Evolutionary conservation across 2,329 filamentous ascomycete genomes (phyloP).

Genomic region (Ophiostoma sp.): DNA sequence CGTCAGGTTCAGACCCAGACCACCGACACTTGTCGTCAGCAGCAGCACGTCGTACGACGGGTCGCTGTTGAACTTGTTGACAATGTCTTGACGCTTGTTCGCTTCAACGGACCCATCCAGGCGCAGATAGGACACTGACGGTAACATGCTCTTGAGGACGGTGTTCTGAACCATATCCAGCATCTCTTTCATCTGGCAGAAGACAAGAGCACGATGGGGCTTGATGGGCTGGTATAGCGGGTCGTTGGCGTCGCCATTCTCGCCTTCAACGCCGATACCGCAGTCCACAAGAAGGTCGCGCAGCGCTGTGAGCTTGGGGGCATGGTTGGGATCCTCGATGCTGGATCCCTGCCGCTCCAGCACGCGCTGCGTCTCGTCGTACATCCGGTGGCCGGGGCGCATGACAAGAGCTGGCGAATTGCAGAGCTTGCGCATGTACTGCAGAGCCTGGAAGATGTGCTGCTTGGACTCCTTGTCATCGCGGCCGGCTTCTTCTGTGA

Average conservation of each 20-base stretch:
- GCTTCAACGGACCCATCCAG: conserved; percentile 91
- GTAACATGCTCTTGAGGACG: conserved; percentile 84
- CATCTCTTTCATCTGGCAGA: conserved; percentile 99
- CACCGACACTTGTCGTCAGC: conserved; percentile 90
- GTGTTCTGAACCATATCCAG: conserved; percentile 96
- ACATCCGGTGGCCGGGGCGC: conserved; percentile 87
- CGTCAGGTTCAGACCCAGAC: conserved; percentile 88
- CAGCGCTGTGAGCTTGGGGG: conserved; percentile 85
- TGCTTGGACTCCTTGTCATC: conserved; percentile 92
- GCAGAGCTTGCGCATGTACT: conserved; percentile 99
- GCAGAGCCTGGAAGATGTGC: conserved; percentile 97
- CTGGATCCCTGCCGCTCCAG: conserved; percentile 73
- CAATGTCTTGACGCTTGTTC: conserved; percentile 89
- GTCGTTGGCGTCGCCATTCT: conserved; percentile 51
- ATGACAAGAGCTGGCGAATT: conserved; percentile 95
- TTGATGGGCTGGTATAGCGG: conserved; percentile 76
- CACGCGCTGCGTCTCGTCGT: conserved; percentile 77
- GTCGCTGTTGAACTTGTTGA: conserved; percentile 98
- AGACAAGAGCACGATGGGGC: conserved; percentile 89
- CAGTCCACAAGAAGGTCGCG: conserved; percentile 96
- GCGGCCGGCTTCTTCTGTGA: conserved; percentile 75
- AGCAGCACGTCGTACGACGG: conserved; percentile 93
- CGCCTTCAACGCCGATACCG: conserved; percentile 79
- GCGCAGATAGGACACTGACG: conserved; percentile 86
- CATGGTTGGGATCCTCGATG: conserved; percentile 79